phyloP scores from a whole-genome alignment of 2,329 filamentous ascomycete species.

The Ilyonectria robusta region DNA sequence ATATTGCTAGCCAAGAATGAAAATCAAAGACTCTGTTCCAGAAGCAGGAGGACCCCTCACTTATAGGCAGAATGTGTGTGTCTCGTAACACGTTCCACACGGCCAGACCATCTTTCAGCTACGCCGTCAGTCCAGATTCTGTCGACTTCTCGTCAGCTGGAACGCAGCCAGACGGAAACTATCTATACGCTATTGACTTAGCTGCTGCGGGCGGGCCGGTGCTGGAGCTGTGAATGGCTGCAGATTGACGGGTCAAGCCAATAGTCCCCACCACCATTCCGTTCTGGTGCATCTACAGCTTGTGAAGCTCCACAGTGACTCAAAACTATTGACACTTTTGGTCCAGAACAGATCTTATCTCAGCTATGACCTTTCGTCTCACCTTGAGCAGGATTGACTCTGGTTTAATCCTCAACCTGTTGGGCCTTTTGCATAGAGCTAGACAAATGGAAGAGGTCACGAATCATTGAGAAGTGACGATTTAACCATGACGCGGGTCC shows the following conservation, averaged over 20 bases:
- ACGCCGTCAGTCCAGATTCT: background rate
- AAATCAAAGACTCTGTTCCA: background rate
- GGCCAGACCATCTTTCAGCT: background rate
- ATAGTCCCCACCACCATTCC: background rate
- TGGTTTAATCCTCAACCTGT: too few relatives aligned
- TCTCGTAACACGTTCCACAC: background rate
- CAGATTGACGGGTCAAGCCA: background rate
- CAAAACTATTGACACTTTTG: background rate
- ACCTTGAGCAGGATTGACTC: background rate
- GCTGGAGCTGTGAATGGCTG: constrained; percentile 9
- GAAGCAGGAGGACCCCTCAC: background rate
- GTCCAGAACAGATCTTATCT: too few relatives aligned
- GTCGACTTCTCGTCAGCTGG: background rate
- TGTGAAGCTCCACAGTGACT: background rate
- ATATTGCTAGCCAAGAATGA: background rate
- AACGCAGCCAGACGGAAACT: constrained; percentile 2
- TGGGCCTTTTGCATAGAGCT: background rate
- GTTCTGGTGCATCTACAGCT: background rate
- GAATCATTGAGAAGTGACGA: background rate
- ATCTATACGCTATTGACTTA: constrained; percentile 12
- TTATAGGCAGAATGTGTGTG: background rate
- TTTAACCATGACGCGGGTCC: background rate
- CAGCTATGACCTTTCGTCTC: background rate
- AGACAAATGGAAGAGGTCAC: background rate
- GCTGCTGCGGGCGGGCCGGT: constrained; percentile 6